Conservation (phyloP, 2,329 filamentous ascomycete species). For the Monosporascus sp. region DNA sequence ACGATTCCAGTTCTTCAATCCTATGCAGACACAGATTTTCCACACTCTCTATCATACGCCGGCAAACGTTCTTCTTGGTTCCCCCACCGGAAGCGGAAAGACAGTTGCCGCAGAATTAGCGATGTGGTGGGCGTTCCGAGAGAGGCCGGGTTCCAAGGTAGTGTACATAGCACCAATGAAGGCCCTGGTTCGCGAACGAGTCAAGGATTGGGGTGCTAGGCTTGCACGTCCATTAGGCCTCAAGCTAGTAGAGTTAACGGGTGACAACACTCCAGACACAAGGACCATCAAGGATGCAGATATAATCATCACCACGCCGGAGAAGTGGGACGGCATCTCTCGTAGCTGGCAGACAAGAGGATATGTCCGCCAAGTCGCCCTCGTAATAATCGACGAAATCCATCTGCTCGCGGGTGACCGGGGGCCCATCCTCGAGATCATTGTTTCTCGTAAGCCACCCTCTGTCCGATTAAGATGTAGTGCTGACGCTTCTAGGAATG, state of each 20-base stretch:
- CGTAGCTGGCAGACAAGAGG: conserved; percentile 97
- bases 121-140: conserved; percentile 99
- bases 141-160: conserved; percentile 90
- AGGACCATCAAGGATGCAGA: conserved; percentile 92
- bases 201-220: conserved; percentile 87
- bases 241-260: conserved; percentile 90
- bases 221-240: conserved; percentile 78
- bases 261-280: conserved; percentile 96
- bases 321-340: conserved; percentile 99
- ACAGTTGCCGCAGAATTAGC: conserved; percentile 93
- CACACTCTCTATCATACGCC: conserved; percentile 91
- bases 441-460: conserved; percentile 57
- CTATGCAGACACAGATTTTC: conserved; percentile 99
- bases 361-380: conserved; percentile 88
- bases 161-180: conserved; percentile 99
- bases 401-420: conserved; percentile 94
- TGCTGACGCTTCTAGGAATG: conserved; percentile 60
- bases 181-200: conserved; percentile 89
- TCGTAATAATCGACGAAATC: conserved; percentile 98
- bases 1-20: conserved; percentile 95
- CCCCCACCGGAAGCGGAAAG: conserved; percentile 95
- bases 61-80: conserved; percentile 88
- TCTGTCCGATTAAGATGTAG: neutral
- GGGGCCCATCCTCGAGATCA: conserved; percentile 96
- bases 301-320: conserved; percentile 97